Conservation (phyloP, 2,329 filamentous ascomycete species). For the Podosphaera aphanis region DNA sequence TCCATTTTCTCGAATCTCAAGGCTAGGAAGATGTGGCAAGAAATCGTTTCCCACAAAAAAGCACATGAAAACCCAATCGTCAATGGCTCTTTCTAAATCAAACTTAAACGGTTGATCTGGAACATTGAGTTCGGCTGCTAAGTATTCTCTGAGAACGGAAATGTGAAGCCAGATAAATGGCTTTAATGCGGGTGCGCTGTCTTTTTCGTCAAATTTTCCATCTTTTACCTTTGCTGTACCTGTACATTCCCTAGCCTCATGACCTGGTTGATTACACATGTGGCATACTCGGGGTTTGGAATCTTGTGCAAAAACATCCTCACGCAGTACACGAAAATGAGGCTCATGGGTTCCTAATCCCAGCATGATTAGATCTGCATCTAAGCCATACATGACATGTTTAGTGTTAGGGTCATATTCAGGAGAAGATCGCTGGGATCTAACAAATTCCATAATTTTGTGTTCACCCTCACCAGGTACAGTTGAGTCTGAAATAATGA, state of each 20-base stretch:
- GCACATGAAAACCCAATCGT: conserved; percentile 98
- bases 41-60: conserved; percentile 99
- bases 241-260: conserved; percentile 67
- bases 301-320: conserved; percentile 89
- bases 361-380: conserved; percentile 97
- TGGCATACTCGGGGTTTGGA: conserved; percentile 61
- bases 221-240: conserved; percentile 57
- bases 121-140: conserved; percentile 71
- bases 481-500: conserved; percentile 95
- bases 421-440: conserved; percentile 73
- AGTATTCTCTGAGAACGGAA: conserved; percentile 71
- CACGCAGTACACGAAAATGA: conserved; percentile 82
- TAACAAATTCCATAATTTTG: conserved; percentile 97
- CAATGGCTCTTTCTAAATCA: conserved; percentile 78
- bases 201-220: conserved; percentile 63
- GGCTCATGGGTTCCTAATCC: conserved; percentile 93
- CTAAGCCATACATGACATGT: conserved; percentile 92
- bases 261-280: conserved; percentile 77
- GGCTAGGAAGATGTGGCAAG: conserved; percentile 81
- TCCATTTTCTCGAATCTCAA: conserved; percentile 90
- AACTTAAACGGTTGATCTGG: conserved; percentile 67
- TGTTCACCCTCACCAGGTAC: conserved; percentile 96
- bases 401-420: conserved; percentile 90
- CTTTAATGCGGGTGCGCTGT: conserved; percentile 46
- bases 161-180: conserved; percentile 98